Evolutionary conservation across 208 protist species (phyloP).

Genomic region (Leishmania turanica): DNA sequence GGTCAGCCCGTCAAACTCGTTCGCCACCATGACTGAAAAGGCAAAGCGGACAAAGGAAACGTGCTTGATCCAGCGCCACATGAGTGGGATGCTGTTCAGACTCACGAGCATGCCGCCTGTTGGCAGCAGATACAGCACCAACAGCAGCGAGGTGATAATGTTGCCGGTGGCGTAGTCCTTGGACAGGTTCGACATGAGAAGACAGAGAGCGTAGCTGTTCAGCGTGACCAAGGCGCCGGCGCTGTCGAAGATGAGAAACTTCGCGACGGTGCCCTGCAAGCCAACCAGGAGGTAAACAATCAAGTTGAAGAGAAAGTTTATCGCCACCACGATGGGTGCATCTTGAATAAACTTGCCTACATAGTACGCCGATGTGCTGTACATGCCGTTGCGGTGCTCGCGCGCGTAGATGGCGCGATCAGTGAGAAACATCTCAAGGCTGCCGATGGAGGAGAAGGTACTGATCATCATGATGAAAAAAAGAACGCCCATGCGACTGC

Average conservation of each 20-base stretch:
- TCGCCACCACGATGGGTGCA: conserved; percentile 49
- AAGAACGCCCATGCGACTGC: conserved; percentile 67
- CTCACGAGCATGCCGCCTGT: conserved; percentile 70
- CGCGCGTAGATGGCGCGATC: conserved; percentile 63
- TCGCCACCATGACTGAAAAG: conserved; percentile 58
- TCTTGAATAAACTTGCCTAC: conserved; percentile 71
- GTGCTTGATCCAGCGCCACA: conserved; percentile 82
- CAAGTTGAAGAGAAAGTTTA: conserved; percentile 49
- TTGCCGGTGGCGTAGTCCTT: conserved; percentile 60
- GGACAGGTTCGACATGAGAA: conserved; percentile 66
- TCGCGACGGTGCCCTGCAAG: conserved; percentile 40
- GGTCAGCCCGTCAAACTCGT: conserved; percentile 71
- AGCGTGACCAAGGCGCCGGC: conserved; percentile 55
- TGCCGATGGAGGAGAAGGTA: conserved; percentile 56
- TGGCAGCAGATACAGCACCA: conserved; percentile 68
- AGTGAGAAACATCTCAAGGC: conserved; percentile 54
- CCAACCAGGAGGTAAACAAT: conserved; percentile 69
- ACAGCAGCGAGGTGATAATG: conserved; percentile 57
- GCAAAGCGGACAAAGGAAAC: conserved; percentile 74
- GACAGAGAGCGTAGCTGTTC: conserved; percentile 65
- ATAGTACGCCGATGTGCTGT: conserved; percentile 63
- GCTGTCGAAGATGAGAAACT: conserved; percentile 50
- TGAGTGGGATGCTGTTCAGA: conserved; percentile 47
- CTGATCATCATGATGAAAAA: conserved; percentile 83
- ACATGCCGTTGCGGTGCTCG: conserved; percentile 76